phyloP scores from a whole-genome alignment of 257 asterid genomes.

The Salvia rosmarinus region DNA sequence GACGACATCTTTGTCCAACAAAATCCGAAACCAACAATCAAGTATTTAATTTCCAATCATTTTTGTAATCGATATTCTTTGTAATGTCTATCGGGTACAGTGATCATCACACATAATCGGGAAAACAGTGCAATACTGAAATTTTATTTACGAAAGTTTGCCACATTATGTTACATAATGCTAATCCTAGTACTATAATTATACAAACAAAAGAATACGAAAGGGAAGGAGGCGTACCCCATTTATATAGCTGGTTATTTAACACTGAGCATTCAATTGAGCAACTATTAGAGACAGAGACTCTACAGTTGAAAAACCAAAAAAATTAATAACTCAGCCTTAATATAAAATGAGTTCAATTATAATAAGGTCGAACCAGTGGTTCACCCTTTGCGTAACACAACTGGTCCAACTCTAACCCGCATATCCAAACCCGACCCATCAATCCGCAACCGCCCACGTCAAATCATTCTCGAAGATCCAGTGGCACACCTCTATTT shows the following conservation, averaged over 20 bases:
- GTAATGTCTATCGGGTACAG: too few species aligned
- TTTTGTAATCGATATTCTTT: neutral
- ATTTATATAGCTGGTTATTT: constrained; percentile 14
- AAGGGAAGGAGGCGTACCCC: neutral
- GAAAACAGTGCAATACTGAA: too few species aligned
- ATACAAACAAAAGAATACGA: constrained; percentile 11
- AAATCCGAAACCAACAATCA: neutral
- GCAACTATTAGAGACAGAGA: constrained; percentile 28
- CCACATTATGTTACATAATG: neutral
- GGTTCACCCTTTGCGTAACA: constrained; percentile 55
- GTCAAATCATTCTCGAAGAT: constrained; percentile 87
- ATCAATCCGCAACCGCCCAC: constrained; percentile 67
- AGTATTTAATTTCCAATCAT: neutral
- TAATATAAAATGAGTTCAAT: constrained; percentile 39
- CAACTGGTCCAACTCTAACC: constrained; percentile 50
- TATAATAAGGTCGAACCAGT: constrained; percentile 52
- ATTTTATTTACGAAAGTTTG: neutral
- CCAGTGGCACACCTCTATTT: constrained; percentile 86
- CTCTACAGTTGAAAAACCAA: constrained; percentile 21
- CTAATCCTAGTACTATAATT: constrained; percentile 2
- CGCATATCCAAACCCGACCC: constrained; percentile 11
- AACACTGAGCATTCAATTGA: constrained; percentile 19
- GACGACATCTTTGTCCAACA: constrained; percentile 11
- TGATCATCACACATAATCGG: too few species aligned
- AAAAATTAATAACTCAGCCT: constrained; percentile 28